phyloP scores from a whole-genome alignment of 163 green algal species.

The Trebouxiophyceae sp. region DNA sequence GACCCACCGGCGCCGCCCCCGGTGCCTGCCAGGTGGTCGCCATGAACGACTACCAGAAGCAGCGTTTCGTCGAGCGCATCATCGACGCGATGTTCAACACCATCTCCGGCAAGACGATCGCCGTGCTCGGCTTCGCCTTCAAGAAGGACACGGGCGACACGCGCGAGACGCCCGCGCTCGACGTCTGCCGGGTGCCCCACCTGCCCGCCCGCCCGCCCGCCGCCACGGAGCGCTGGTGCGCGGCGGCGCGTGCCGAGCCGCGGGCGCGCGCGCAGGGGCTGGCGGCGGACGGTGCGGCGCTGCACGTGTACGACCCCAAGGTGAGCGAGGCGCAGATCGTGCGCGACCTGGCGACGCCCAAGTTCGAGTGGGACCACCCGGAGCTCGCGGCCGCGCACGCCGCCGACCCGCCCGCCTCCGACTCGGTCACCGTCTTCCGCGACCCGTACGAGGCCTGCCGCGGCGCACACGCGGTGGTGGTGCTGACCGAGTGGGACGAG shows the following conservation, averaged over 20 bases:
- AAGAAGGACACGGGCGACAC: slow-evolving; percentile 98
- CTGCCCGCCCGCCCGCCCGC: too few species aligned
- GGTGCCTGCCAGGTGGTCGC: slow-evolving; percentile 60
- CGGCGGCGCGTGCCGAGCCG: too few species aligned
- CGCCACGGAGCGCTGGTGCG: too few species aligned
- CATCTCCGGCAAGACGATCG: slow-evolving; percentile 92
- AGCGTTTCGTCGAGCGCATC: slow-evolving; percentile 93
- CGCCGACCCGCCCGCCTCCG: background rate
- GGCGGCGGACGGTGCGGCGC: slow-evolving; percentile 61
- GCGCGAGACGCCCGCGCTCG: slow-evolving; percentile 96
- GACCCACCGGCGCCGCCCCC: too few species aligned
- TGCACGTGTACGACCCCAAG: slow-evolving; percentile 88
- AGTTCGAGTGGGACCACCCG: slow-evolving; percentile 95
- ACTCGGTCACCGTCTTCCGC: background rate
- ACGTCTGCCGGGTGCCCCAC: slow-evolving; percentile 92
- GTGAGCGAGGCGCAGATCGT: slow-evolving; percentile 72
- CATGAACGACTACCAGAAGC: slow-evolving; percentile 99
- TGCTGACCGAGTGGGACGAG: slow-evolving; percentile 98
- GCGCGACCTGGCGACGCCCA: slow-evolving; percentile 75
- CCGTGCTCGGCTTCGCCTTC: slow-evolving; percentile 95
- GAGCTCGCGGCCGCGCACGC: too few species aligned
- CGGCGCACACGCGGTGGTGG: slow-evolving; percentile 77
- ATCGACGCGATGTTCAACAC: slow-evolving; percentile 99
- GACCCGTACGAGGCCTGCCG: slow-evolving; percentile 8
- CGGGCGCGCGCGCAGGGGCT: too few species aligned